phyloP scores from a whole-genome alignment of 768 basidiomycete species.

The Brasilioporus rufonigricans region DNA sequence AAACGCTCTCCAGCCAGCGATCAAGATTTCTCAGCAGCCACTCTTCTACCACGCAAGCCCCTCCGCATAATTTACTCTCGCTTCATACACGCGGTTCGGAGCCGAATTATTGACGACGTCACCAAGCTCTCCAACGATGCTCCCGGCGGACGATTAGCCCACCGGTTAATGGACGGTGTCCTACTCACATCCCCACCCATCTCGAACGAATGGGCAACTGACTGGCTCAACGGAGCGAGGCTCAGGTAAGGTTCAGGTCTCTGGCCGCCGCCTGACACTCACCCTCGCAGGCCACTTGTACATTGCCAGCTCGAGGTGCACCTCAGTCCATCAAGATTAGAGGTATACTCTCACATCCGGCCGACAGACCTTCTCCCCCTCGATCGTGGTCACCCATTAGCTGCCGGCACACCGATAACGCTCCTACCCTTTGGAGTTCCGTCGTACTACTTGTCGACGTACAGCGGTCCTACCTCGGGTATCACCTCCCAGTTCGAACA shows the following conservation, averaged over 20 bases:
- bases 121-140: conserved; percentile 38
- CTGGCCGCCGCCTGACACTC: conserved; percentile 7
- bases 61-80: conserved; percentile 39
- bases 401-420: conserved; percentile 63
- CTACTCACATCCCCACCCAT: conserved; percentile 47
- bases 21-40: conserved; percentile 30
- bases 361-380: conserved; percentile 60
- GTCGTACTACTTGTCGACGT: conserved; percentile 70
- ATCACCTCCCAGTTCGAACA: conserved; percentile 62
- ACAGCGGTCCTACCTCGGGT: conserved; percentile 62
- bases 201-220: conserved; percentile 59
- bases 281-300: conserved; percentile 50
- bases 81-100: conserved; percentile 66
- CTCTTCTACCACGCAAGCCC: conserved; percentile 45
- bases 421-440: conserved; percentile 71
- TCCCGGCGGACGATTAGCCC: conserved; percentile 35
- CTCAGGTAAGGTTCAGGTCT: conserved; percentile 39
- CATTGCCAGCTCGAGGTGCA: conserved; percentile 61
- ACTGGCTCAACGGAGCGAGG: conserved; percentile 57
- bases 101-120: conserved; percentile 49
- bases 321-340: conserved; percentile 44
- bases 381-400: conserved; percentile 36
- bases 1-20: conserved; percentile 14
- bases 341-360: conserved; percentile 62
- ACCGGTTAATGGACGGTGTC: conserved; percentile 60